Evolutionary conservation across 352 stramenopile species (phyloP).

Genomic region (Pythium phragmiticola): DNA sequence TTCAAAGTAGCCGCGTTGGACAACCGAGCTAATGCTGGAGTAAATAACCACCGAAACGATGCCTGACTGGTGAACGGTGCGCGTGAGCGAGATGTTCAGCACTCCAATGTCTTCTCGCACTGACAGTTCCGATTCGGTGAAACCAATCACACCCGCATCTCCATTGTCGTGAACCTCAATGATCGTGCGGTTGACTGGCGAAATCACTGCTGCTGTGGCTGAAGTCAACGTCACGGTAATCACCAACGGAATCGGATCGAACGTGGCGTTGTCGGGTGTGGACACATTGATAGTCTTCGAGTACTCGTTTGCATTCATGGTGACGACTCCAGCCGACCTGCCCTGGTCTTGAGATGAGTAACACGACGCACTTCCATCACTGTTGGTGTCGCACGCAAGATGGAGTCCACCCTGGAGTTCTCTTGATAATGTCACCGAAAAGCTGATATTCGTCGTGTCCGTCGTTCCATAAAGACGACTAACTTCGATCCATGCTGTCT

Average conservation of each 20-base stretch:
- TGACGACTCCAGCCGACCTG: neutral
- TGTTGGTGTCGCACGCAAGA: slow-evolving; percentile 4
- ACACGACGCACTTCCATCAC: slow-evolving; percentile 20
- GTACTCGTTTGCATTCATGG: slow-evolving; percentile 12
- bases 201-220: slow-evolving; percentile 24
- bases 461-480: slow-evolving; percentile 23
- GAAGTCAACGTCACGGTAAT: slow-evolving; percentile 28
- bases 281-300: slow-evolving; percentile 27
- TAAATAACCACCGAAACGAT: slow-evolving; percentile 27
- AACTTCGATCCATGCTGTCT: slow-evolving; percentile 16
- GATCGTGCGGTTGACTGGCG: slow-evolving; percentile 3
- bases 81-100: slow-evolving; percentile 15
- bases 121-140: slow-evolving; percentile 17
- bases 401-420: slow-evolving; percentile 1
- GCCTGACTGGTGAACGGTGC: slow-evolving; percentile 17
- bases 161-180: slow-evolving; percentile 37
- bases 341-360: slow-evolving; percentile 1
- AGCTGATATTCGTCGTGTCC: slow-evolving; percentile 5
- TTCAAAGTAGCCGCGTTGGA: slow-evolving; percentile 28
- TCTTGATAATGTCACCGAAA: slow-evolving; percentile 4
- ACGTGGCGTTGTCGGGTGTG: slow-evolving; percentile 30
- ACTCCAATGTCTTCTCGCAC: slow-evolving; percentile 25
- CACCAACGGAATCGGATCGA: slow-evolving; percentile 26
- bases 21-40: slow-evolving; percentile 33
- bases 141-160: slow-evolving; percentile 35